Percentiles rank a stretch among this genome's conserved stretches.
Evolutionary conservation across 2,329 filamentous ascomycete genomes (phyloP).

Genomic region (Penicillium sp.): DNA sequence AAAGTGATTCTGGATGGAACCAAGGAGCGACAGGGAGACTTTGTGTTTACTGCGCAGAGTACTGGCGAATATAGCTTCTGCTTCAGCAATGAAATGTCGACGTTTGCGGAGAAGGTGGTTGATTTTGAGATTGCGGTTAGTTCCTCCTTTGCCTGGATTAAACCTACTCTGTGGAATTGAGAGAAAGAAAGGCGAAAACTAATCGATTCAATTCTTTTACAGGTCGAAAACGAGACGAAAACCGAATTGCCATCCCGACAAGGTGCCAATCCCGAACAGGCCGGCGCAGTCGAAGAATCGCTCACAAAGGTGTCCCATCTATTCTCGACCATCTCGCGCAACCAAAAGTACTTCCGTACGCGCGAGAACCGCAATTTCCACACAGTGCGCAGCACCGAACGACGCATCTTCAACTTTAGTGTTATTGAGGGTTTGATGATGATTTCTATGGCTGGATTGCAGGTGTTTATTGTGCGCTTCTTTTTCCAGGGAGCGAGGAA

Average conservation of each 20-base stretch:
- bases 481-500: conserved; percentile 90
- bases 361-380: conserved; percentile 98
- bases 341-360: conserved; percentile 99
- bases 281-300: conserved; percentile 82
- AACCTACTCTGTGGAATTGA: neutral
- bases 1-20: conserved; percentile 78
- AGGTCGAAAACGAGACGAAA: conserved; percentile 89
- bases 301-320: conserved; percentile 93
- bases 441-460: conserved; percentile 88
- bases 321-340: conserved; percentile 88
- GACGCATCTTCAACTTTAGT: conserved; percentile 94
- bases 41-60: conserved; percentile 90
- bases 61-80: conserved; percentile 92
- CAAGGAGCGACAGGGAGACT: conserved; percentile 94
- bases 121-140: conserved; percentile 94
- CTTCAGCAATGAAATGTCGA: conserved; percentile 98
- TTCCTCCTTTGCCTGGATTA: conserved; percentile 3
- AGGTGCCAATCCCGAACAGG: conserved; percentile 84
- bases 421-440: conserved; percentile 89
- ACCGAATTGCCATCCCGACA: conserved; percentile 82
- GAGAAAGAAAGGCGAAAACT: neutral
- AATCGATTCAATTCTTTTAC: conserved; percentile 5
- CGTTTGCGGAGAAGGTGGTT: conserved; percentile 93
- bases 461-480: conserved; percentile 96
- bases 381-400: conserved; percentile 93